phyloP scores from a whole-genome alignment of 2,329 filamentous ascomycete species.

The Emergomyces africanus region DNA sequence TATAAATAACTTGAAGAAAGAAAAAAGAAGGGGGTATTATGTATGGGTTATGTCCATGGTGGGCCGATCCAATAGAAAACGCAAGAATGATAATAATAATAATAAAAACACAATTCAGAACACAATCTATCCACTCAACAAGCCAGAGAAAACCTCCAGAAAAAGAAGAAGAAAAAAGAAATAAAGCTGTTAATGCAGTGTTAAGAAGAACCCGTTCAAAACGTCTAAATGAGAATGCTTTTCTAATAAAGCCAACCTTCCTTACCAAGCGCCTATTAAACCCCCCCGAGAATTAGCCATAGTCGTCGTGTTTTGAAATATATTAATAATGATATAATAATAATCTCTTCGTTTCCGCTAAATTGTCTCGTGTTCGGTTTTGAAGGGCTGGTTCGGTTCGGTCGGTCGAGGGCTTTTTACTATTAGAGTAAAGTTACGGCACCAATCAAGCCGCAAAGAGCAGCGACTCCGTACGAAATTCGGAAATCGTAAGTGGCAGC shows the following conservation, averaged over 20 bases:
- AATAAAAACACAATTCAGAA: not conserved
- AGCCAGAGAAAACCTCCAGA: not conserved
- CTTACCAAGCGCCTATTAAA: not conserved
- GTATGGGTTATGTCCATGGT: not conserved
- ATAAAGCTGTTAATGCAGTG: not conserved
- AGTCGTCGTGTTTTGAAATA: not conserved
- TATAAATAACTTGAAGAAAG: not conserved
- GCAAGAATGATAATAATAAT: not conserved
- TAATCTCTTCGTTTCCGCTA: not conserved
- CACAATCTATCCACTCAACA: not conserved
- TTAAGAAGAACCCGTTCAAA: not conserved
- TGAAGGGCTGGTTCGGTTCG: not conserved
- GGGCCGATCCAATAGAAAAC: not conserved
- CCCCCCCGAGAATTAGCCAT: not conserved
- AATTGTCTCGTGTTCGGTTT: conserved; percentile 5
- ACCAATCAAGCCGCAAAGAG: conserved; percentile 16
- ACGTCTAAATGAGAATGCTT: not conserved
- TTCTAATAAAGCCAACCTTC: not conserved
- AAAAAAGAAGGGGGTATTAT: too few species aligned
- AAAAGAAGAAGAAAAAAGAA: not conserved
- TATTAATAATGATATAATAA: not conserved
- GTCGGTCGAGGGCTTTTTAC: not conserved
- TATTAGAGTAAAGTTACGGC: conserved; percentile 14
- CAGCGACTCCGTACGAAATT: conserved; percentile 9
- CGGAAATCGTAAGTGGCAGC: conserved; percentile 10